Conservation (phyloP, 345 rosid genomes). For the Melaleuca quinquenervia region DNA sequence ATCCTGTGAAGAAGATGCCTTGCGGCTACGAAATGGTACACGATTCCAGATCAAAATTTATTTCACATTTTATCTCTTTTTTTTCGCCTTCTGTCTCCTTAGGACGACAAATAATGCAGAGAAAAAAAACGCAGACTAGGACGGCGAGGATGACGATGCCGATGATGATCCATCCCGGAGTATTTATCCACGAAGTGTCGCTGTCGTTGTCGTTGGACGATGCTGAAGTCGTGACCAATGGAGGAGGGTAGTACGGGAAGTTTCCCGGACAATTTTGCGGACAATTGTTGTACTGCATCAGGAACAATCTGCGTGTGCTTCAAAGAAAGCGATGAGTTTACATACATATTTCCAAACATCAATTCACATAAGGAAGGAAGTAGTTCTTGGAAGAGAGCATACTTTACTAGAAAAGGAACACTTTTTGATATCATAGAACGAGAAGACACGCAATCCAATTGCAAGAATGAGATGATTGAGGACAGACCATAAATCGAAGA, state of each 20-base stretch:
- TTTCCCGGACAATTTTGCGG: background rate
- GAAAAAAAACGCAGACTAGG: no score
- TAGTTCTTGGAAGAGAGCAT: background rate
- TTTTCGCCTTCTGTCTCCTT: no score
- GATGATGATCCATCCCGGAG: background rate
- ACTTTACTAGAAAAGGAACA: background rate
- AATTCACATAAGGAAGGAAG: background rate
- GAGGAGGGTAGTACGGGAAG: background rate
- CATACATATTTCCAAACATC: background rate
- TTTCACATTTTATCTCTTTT: no score
- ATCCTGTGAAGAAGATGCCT: background rate
- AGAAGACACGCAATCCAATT: background rate
- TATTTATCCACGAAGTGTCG: background rate
- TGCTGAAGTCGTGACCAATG: background rate
- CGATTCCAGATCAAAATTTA: background rate
- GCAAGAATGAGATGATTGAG: background rate
- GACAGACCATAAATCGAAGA: background rate
- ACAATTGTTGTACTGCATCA: background rate
- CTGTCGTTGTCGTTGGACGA: background rate
- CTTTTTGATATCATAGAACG: background rate
- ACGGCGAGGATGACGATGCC: background rate
- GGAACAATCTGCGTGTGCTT: background rate
- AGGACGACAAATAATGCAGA: background rate
- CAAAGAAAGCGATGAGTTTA: no score
- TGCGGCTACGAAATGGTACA: background rate